A percentile compares a stretch with the other conserved stretches of the same genome.
phyloP scores from a whole-genome alignment of 1,139 yeast species.

The Suhomyces wounanorum region DNA sequence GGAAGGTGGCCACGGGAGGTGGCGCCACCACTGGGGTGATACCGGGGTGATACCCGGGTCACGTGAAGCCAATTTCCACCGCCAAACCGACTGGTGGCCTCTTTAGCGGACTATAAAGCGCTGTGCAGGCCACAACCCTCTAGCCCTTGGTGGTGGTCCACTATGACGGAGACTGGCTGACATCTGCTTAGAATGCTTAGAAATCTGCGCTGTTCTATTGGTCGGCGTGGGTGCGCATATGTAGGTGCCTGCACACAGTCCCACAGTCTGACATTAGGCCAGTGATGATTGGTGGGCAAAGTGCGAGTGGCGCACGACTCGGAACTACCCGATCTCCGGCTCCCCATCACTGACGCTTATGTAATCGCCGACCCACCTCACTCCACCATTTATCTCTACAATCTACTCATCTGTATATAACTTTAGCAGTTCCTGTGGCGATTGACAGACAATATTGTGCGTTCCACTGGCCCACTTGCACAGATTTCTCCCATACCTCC shows the following conservation, averaged over 20 bases:
- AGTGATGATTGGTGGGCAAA: background rate
- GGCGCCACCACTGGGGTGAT: background rate
- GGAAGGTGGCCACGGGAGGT: background rate
- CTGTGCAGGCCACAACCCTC: background rate
- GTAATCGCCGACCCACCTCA: conserved; percentile 4
- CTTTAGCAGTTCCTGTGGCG: conserved; percentile 1
- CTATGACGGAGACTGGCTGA: background rate
- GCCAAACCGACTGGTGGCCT: too few relatives aligned
- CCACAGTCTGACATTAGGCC: background rate
- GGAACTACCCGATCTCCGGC: background rate
- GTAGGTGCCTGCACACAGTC: background rate
- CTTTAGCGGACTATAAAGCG: too few relatives aligned
- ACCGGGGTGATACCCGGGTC: background rate
- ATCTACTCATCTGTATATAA: conserved; percentile 5
- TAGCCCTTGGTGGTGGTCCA: too few relatives aligned
- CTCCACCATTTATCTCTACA: conserved; percentile 6
- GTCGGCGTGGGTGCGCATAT: background rate
- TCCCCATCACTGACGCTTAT: background rate
- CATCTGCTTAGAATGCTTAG: conserved; percentile 6
- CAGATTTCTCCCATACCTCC: background rate
- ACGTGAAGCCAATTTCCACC: background rate
- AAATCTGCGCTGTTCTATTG: conserved; percentile 4
- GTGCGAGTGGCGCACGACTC: background rate
- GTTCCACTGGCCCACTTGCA: background rate
- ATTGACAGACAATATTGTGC: background rate